These are phyloP conservation scores for Chlorencoelia australis DNA, from an alignment of 2,329 filamentous ascomycete genomes.

Conservation along the genomic window DNA sequence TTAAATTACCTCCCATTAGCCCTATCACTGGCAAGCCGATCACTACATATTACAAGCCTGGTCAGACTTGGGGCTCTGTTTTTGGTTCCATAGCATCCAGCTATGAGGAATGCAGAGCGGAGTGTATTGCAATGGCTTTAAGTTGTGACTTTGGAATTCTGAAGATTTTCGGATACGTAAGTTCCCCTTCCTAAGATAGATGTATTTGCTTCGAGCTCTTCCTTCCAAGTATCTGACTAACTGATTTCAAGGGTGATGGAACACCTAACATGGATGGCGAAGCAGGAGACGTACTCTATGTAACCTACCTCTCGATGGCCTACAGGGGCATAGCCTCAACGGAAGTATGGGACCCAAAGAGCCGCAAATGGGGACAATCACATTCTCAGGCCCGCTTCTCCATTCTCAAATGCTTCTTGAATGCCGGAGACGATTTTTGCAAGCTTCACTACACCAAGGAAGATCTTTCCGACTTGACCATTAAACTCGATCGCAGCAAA, in stretches of 20 bases:
- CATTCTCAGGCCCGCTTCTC: slow-evolving; percentile 89
- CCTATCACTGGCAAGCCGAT: slow-evolving; percentile 71
- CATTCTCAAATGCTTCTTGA: slow-evolving; percentile 76
- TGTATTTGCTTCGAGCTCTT: too few species aligned
- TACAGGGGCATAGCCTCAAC: slow-evolving; percentile 80
- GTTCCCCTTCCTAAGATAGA: too few species aligned
- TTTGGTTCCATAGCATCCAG: slow-evolving; percentile 81
- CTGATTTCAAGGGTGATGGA: too few species aligned
- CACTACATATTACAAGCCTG: slow-evolving; percentile 83
- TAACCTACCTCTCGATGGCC: slow-evolving; percentile 87
- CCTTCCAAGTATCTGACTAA: too few species aligned
- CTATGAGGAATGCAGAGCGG: slow-evolving; percentile 91
- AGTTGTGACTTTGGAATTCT: slow-evolving; percentile 82
- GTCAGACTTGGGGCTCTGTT: slow-evolving; percentile 88
- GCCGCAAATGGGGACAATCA: slow-evolving; percentile 82
- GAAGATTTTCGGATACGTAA: slow-evolving; percentile 84
- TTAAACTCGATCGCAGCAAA: slow-evolving; percentile 75
- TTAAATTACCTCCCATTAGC: slow-evolving; percentile 68
- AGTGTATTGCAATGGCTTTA: slow-evolving; percentile 86
- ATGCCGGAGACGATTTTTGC: slow-evolving; percentile 80
- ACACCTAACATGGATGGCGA: slow-evolving; percentile 59
- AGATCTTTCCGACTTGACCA: slow-evolving; percentile 70
- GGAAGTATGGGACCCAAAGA: slow-evolving; percentile 92
- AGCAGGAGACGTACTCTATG: slow-evolving; percentile 80
- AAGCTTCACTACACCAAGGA: slow-evolving; percentile 60